A percentile compares a stretch with the other conserved stretches of the same genome.
phyloP scores from a whole-genome alignment of 2,329 filamentous ascomycete species.

The Epichloe sibirici region DNA sequence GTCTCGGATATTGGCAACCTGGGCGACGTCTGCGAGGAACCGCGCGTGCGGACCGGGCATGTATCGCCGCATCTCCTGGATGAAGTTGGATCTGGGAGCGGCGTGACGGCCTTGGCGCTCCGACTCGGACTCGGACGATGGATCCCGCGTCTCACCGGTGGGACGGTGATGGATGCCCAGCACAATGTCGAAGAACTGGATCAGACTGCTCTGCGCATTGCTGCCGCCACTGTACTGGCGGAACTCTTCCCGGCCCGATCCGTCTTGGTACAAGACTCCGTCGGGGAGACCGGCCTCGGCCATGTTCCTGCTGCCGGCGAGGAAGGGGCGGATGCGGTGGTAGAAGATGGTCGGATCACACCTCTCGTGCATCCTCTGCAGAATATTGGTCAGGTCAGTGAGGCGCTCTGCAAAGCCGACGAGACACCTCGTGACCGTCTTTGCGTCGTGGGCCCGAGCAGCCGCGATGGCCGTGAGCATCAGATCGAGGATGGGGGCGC shows the following conservation, averaged over 20 bases:
- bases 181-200: conserved; percentile 93
- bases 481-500: conserved; percentile 72
- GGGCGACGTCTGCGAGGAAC: conserved; percentile 70
- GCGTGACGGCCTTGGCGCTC: conserved; percentile 32
- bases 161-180: conserved; percentile 83
- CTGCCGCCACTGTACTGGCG: conserved; percentile 86
- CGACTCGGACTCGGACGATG: conserved; percentile 22
- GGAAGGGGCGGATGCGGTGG: conserved; percentile 86
- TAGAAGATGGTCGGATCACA: conserved; percentile 95
- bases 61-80: conserved; percentile 91
- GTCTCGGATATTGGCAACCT: conserved; percentile 74
- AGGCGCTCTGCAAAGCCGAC: conserved; percentile 73
- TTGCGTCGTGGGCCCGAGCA: conserved; percentile 55
- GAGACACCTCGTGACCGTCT: conserved; percentile 66
- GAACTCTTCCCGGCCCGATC: conserved; percentile 54
- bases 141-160: conserved; percentile 57
- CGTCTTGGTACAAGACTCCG: conserved; percentile 80
- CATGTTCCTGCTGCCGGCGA: conserved; percentile 98
- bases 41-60: conserved; percentile 90
- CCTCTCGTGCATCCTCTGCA: conserved; percentile 87
- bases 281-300: conserved; percentile 78
- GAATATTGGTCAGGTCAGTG: conserved; percentile 66
- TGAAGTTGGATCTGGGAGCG: conserved; percentile 59
- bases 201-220: conserved; percentile 91
- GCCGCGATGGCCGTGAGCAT: conserved; percentile 83